phyloP scores from a whole-genome alignment of 2,329 filamentous ascomycete species.

The Aspergillus glaucus region DNA sequence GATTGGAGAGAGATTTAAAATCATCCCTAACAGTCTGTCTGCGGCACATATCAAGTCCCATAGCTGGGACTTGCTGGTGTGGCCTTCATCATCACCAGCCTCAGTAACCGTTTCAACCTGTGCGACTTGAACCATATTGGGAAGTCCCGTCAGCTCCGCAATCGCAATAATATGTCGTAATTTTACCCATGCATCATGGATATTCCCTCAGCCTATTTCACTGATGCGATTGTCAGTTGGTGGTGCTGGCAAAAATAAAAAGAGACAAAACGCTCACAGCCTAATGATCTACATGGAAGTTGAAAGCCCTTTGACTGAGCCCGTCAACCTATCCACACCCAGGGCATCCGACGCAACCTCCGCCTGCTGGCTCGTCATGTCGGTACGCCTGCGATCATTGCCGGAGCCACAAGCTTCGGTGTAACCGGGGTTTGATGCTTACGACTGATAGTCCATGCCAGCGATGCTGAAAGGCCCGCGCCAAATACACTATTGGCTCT shows the following conservation, averaged over 20 bases:
- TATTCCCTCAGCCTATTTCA: constrained; percentile 26
- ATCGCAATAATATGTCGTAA: constrained; percentile 33
- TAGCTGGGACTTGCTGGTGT: constrained; percentile 18
- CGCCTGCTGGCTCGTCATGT: background rate
- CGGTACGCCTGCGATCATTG: background rate
- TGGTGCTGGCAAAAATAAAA: background rate
- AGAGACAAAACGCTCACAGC: constrained; percentile 22
- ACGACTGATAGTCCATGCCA: background rate
- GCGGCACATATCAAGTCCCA: constrained; percentile 28
- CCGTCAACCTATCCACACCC: constrained; percentile 7
- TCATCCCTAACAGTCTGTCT: constrained; percentile 26
- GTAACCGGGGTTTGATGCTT: background rate
- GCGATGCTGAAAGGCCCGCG: background rate
- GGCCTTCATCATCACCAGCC: constrained; percentile 3
- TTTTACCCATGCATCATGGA: constrained; percentile 31
- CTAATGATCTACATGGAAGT: constrained; percentile 29
- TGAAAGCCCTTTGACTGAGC: constrained; percentile 7
- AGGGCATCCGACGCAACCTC: too few species aligned
- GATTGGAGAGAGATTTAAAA: constrained; percentile 31
- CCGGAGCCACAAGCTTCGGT: background rate
- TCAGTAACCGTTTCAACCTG: constrained; percentile 1
- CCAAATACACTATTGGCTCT: too few species aligned
- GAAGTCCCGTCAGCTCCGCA: constrained; percentile 34
- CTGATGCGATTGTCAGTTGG: constrained; percentile 10
- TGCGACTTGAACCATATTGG: constrained; percentile 7